Percentiles rank a stretch among this genome's conserved stretches.
Evolutionary conservation across 495 filamentous ascomycete species (phyloP).

Genomic region (Lasiosphaeria hispida): DNA sequence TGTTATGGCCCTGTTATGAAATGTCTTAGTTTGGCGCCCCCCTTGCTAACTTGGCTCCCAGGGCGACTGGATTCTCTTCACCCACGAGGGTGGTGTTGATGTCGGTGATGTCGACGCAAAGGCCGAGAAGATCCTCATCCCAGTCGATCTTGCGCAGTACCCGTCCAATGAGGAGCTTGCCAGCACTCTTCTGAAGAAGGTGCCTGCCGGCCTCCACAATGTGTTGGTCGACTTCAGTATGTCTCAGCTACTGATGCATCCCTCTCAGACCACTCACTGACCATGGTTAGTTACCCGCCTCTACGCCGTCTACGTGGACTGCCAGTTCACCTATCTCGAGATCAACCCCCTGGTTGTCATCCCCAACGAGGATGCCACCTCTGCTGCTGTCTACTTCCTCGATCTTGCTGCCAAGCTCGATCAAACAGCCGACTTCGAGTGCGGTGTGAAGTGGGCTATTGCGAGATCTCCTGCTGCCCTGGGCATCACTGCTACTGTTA

Average conservation of each 20-base stretch:
- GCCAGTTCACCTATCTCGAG: slow-evolving; percentile 99
- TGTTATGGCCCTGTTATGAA: background rate
- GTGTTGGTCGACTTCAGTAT: slow-evolving; percentile 93
- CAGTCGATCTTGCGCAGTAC: slow-evolving; percentile 91
- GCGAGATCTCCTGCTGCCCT: slow-evolving; percentile 85
- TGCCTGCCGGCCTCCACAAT: slow-evolving; percentile 93
- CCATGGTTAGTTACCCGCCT: slow-evolving; percentile 45
- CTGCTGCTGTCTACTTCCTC: slow-evolving; percentile 94
- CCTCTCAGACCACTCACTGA: slow-evolving; percentile 35
- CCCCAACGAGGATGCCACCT: slow-evolving; percentile 86
- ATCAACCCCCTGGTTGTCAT: slow-evolving; percentile 99
- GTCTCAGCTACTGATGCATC: slow-evolving; percentile 44
- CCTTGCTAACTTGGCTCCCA: slow-evolving; percentile 44
- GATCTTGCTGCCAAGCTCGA: slow-evolving; percentile 98
- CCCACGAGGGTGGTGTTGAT: slow-evolving; percentile 98
- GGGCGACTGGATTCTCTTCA: slow-evolving; percentile 99
- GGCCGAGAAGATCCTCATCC: slow-evolving; percentile 96
- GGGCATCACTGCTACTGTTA: slow-evolving; percentile 62
- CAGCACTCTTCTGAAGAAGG: slow-evolving; percentile 77
- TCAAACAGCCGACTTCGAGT: slow-evolving; percentile 99
- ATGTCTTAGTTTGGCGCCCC: too few relatives aligned
- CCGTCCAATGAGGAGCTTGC: slow-evolving; percentile 96
- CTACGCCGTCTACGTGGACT: slow-evolving; percentile 98
- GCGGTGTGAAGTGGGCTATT: slow-evolving; percentile 96
- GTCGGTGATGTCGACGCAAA: slow-evolving; percentile 99